phyloP scores from a whole-genome alignment of 495 filamentous ascomycete species.

The Daldinia grandis region DNA sequence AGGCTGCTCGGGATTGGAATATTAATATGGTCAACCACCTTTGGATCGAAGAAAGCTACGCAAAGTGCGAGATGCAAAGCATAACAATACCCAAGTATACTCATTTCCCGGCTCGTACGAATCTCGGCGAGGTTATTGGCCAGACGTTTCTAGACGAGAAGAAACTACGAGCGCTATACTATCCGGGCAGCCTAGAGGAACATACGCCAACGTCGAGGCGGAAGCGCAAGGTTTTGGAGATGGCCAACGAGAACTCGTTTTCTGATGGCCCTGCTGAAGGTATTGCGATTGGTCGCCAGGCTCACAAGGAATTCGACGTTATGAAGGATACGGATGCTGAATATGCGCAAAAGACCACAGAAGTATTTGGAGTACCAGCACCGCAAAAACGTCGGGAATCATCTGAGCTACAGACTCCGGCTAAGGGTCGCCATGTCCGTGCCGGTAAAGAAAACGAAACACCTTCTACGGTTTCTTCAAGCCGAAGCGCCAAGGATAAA shows the following conservation, averaged over 20 bases:
- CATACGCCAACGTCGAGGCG: conserved; percentile 45
- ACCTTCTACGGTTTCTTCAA: conserved; percentile 70
- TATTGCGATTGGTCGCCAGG: conserved; percentile 38
- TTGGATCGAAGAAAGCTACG: conserved; percentile 98
- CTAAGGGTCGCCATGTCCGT: conserved; percentile 52
- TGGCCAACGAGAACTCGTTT: conserved; percentile 51
- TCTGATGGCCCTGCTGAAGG: conserved; percentile 37
- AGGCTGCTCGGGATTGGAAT: conserved; percentile 90
- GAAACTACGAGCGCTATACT: conserved; percentile 48
- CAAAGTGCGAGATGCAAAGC: conserved; percentile 76
- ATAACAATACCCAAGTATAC: conserved; percentile 75
- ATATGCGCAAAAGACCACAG: conserved; percentile 35
- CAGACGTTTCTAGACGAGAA: conserved; percentile 68
- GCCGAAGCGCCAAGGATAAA: conserved; percentile 85
- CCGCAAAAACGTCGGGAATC: conserved; percentile 29
- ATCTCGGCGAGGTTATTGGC: conserved; percentile 90
- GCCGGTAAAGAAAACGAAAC: conserved; percentile 86
- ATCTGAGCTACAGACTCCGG: conserved; percentile 51
- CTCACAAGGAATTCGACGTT: conserved; percentile 47
- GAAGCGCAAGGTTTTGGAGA: conserved; percentile 53
- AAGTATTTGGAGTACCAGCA: conserved; percentile 42
- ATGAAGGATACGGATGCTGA: conserved; percentile 42
- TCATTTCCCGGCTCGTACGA: conserved; percentile 85
- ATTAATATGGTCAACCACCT: conserved; percentile 91
- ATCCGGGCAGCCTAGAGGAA: conserved; percentile 50